phyloP scores from a whole-genome alignment of 176 grass and related monocot genomes.

The Tillandsia fasciculata region DNA sequence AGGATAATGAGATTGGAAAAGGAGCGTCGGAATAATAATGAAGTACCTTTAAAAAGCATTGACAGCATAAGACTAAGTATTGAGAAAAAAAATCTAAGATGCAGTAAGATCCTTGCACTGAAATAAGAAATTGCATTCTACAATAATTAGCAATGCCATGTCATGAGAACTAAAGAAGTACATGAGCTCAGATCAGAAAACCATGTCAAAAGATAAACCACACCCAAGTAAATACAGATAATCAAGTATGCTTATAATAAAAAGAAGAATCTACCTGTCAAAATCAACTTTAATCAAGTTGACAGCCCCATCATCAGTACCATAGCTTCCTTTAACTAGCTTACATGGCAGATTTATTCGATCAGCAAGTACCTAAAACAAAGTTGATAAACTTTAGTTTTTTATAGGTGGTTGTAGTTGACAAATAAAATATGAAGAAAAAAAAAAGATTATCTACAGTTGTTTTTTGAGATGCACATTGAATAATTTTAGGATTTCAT shows the following conservation, averaged over 20 bases:
- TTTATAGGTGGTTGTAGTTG: no score
- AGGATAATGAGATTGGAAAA: not conserved
- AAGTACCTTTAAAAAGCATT: not conserved
- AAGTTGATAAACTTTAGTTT: not conserved
- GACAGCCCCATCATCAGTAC: constrained; percentile 92
- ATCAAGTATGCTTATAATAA: not conserved
- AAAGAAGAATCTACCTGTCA: constrained; percentile 42
- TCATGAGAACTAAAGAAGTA: not conserved
- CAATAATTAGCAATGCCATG: not conserved
- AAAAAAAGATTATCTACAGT: no score
- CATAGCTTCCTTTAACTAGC: constrained; percentile 88
- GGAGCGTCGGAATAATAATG: not conserved
- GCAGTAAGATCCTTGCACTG: not conserved
- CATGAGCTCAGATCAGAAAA: not conserved
- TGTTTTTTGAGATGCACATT: no score
- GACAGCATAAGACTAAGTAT: not conserved
- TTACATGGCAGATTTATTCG: constrained; percentile 85
- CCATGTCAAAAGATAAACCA: not conserved
- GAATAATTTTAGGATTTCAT: constrained; percentile 27
- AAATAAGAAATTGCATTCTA: not conserved
- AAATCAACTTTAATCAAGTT: constrained; percentile 95
- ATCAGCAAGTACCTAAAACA: constrained; percentile 79
- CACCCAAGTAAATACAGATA: not conserved
- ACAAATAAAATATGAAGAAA: no score
- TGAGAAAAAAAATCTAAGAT: not conserved